Percentiles rank a stretch among this genome's conserved stretches.
Conservation (phyloP, 179 eudicot genomes). For the Dionaea muscipula region DNA sequence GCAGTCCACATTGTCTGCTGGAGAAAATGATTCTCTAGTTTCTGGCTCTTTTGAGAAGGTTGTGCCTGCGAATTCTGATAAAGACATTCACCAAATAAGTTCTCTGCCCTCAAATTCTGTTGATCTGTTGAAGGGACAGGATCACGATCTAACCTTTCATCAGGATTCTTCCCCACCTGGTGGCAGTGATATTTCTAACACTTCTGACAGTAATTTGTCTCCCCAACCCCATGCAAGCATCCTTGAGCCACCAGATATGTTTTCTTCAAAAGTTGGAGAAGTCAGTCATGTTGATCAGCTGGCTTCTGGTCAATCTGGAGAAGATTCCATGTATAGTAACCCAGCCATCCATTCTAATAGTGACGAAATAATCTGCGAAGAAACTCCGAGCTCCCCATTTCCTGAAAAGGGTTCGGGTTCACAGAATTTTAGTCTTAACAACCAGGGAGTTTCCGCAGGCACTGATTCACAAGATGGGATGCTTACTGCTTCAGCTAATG, state of each 20-base stretch:
- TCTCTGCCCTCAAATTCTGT: slow-evolving; percentile 17
- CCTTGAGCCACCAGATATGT: slow-evolving; percentile 19
- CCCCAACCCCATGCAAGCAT: slow-evolving; percentile 14
- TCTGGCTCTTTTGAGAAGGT: slow-evolving; percentile 11
- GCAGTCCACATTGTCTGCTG: slow-evolving; percentile 19
- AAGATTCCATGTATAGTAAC: slow-evolving; percentile 15
- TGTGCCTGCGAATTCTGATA: slow-evolving; percentile 18
- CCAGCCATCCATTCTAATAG: slow-evolving; percentile 15
- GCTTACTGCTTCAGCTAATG: slow-evolving; percentile 28
- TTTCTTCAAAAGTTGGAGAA: slow-evolving; percentile 14
- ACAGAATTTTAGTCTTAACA: too few species aligned
- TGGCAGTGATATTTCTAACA: slow-evolving; percentile 14
- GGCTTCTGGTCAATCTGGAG: slow-evolving; percentile 21
- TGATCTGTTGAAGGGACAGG: slow-evolving; percentile 16
- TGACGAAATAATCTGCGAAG: slow-evolving; percentile 16
- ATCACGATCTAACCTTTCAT: slow-evolving; percentile 11
- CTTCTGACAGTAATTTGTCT: slow-evolving; percentile 14
- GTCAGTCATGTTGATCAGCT: slow-evolving; percentile 16
- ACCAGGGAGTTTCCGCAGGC: too few species aligned
- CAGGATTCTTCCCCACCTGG: slow-evolving; percentile 21
- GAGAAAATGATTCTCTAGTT: slow-evolving; percentile 9
- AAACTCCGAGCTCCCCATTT: slow-evolving; percentile 14
- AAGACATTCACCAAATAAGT: slow-evolving; percentile 13
- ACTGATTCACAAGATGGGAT: slow-evolving; percentile 19
- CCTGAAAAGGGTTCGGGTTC: slow-evolving; percentile 11